phyloP scores from a whole-genome alignment of 1,284 basidiomycete species.

The Microstroma glucosiphilum region DNA sequence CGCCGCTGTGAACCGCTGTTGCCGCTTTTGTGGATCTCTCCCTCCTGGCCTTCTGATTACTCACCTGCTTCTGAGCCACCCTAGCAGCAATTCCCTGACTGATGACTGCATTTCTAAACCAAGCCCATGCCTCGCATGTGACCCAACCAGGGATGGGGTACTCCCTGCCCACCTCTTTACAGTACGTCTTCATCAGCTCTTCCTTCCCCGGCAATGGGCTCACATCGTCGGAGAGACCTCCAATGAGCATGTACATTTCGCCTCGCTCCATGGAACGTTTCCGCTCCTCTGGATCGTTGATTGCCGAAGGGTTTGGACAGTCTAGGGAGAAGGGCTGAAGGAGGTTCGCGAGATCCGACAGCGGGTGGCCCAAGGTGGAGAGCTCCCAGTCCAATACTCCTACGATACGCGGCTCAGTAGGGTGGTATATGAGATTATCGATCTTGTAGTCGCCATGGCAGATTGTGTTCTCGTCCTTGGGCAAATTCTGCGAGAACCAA shows the following conservation, averaged over 20 bases:
- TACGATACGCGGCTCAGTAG: slow-evolving; percentile 81
- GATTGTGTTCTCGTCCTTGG: slow-evolving; percentile 62
- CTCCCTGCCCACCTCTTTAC: slow-evolving; percentile 44
- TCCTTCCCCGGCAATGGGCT: slow-evolving; percentile 61
- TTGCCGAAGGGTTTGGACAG: slow-evolving; percentile 13
- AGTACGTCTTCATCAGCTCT: slow-evolving; percentile 71
- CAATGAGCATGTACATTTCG: slow-evolving; percentile 28
- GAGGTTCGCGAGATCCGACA: slow-evolving; percentile 86
- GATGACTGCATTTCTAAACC: slow-evolving; percentile 82
- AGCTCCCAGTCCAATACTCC: slow-evolving; percentile 95
- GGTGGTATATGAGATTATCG: slow-evolving; percentile 91
- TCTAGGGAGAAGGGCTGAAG: slow-evolving; percentile 59
- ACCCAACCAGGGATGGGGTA: slow-evolving; percentile 71
- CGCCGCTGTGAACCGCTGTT: too few species aligned
- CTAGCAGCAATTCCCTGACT: slow-evolving; percentile 88
- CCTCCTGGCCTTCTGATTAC: too few species aligned
- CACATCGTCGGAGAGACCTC: slow-evolving; percentile 54
- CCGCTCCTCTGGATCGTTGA: slow-evolving; percentile 20
- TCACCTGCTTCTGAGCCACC: slow-evolving; percentile 65
- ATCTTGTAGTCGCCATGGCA: slow-evolving; percentile 96
- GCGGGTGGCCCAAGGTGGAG: slow-evolving; percentile 61
- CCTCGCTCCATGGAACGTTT: slow-evolving; percentile 13
- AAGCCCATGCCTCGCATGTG: slow-evolving; percentile 77
- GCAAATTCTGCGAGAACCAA: slow-evolving; percentile 71
- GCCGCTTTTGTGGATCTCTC: too few species aligned